Conservation (phyloP, 495 filamentous ascomycete species). For the Daldinia caldariorum region DNA sequence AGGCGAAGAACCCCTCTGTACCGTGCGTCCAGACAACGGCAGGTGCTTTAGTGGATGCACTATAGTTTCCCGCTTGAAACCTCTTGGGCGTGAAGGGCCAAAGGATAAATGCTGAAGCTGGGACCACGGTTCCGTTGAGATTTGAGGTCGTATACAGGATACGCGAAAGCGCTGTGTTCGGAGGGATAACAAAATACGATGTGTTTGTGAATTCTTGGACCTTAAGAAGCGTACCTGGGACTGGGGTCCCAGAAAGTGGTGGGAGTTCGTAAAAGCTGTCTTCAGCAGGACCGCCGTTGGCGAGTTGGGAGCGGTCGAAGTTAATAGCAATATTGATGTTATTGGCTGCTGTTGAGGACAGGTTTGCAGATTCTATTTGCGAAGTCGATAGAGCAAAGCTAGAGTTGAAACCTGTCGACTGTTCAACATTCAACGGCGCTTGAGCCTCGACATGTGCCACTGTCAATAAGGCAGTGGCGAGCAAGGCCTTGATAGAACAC, state of each 20-base stretch:
- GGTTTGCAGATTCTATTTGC: constrained; percentile 46
- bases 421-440: constrained; percentile 16
- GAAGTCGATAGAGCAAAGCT: constrained; percentile 46
- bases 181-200: constrained; percentile 50
- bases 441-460: background rate
- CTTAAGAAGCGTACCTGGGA: constrained; percentile 50
- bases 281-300: constrained; percentile 44
- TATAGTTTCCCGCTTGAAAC: background rate
- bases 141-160: constrained; percentile 53
- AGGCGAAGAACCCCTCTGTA: constrained; percentile 57
- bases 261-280: constrained; percentile 48
- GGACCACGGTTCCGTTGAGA: background rate
- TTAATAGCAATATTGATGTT: constrained; percentile 48
- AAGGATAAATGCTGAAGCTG: background rate
- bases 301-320: constrained; percentile 53
- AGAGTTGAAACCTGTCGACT: constrained; percentile 50
- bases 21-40: constrained; percentile 65
- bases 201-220: constrained; percentile 51
- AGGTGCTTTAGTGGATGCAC: constrained; percentile 49
- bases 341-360: constrained; percentile 30
- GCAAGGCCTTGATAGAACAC: background rate
- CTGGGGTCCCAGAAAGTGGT: constrained; percentile 15
- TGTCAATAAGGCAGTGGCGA: background rate
- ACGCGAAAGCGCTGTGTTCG: constrained; percentile 56
- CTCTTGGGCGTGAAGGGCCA: constrained; percentile 1